Base-by-base conservation (phyloP, 2,329 filamentous ascomycete species). In the Sordariomycetes sp. region DNA sequence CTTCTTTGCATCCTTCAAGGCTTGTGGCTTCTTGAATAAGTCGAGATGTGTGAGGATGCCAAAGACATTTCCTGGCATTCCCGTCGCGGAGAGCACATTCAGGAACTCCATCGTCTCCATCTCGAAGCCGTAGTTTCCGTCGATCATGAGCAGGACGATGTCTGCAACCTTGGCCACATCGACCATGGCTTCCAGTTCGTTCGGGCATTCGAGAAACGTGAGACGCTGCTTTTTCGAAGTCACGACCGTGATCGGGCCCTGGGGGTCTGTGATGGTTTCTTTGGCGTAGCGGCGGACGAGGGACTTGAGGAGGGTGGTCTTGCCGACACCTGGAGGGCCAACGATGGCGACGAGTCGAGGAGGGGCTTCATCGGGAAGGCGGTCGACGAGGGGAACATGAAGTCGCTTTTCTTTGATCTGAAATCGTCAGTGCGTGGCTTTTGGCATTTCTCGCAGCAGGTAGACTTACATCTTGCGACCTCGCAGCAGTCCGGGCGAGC, bases 91-190 rank as follows among this genome's bases (percentile, higher is more conserved):
- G 33, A 98, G 68, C 14, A 95, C 80, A 48, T 95, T 96, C 51
- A 98, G 66, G 41, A 98, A 98, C 61, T 98, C 92, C 92, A 98
- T 98, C 0, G 92, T 98, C 70, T 98, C 92, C 92, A 98, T 98
- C 63, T 98, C 92, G 53, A 98, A 98, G 11, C 92, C 93, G 51
- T 84, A 98, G 61, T 96, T 96, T 36, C 92, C 93, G 54, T 98
- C 92, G 47, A 98, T 98, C 85, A 98, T 92, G 37, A 98, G 72
- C 32, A 98, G 70, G 6, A 96, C 86, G 49, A 98, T 95, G 56
- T 98, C 92, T 14, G 93, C 92, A 28, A 98, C 85, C 61, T 98
- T 98, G 39, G 92, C 86, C 37, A 95, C 74, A 58, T 98, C 92
- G 43, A 98, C 88, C 86, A 96, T 95, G 45, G 85, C 83, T 42